Conservation (phyloP, 1,139 yeast genomes). For the Saccharomyces hybrid region DNA sequence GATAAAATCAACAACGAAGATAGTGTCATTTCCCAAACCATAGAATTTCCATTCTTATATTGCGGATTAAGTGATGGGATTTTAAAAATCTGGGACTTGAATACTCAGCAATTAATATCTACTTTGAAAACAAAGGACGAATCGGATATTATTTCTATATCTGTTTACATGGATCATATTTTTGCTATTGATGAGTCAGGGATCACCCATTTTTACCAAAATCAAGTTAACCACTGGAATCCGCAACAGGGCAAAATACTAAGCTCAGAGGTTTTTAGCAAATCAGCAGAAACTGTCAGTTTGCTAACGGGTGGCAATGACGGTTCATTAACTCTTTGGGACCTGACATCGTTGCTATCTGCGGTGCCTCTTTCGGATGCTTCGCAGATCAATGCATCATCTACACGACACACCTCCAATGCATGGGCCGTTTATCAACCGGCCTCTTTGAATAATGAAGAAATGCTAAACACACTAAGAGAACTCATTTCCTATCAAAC, state of each 20-base stretch:
- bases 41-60: constrained; percentile 58
- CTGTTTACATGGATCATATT: constrained; percentile 38
- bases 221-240: constrained; percentile 34
- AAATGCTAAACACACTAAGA: constrained; percentile 54
- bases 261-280: constrained; percentile 30
- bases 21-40: constrained; percentile 60
- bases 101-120: constrained; percentile 65
- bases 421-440: constrained; percentile 10
- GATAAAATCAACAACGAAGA: constrained; percentile 55
- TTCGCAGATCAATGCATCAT: neutral
- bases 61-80: constrained; percentile 72
- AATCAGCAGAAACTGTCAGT: constrained; percentile 22
- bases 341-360: constrained; percentile 20
- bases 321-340: constrained; percentile 54
- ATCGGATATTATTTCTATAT: constrained; percentile 45
- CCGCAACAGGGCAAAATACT: constrained; percentile 37
- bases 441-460: constrained; percentile 42
- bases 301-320: constrained; percentile 56
- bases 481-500: constrained; percentile 65
- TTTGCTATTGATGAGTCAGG: constrained; percentile 38
- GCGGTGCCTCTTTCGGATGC: neutral
- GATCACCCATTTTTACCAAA: constrained; percentile 45
- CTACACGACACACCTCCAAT: neutral
- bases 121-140: constrained; percentile 42
- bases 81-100: constrained; percentile 76